Percentiles rank a stretch among this genome's conserved stretches.
Conservation (phyloP, 1,139 yeast species). For the Candida mesenterica region DNA sequence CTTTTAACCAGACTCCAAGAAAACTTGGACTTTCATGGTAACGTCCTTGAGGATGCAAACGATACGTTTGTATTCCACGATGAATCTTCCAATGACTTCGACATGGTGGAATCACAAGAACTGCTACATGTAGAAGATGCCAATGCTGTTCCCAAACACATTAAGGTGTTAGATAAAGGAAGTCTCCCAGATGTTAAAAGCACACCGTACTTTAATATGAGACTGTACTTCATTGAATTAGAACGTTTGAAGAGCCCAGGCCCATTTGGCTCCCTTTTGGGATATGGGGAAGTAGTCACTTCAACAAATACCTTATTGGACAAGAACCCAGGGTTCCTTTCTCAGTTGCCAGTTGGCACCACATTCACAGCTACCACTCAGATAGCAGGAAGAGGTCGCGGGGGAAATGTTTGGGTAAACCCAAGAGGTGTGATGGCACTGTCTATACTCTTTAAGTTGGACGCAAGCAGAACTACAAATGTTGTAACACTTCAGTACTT, state of each 20-base stretch:
- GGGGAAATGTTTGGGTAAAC: constrained; percentile 93
- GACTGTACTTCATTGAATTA: constrained; percentile 51
- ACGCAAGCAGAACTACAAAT: constrained; percentile 27
- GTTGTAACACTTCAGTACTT: constrained; percentile 86
- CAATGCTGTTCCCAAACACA: constrained; percentile 52
- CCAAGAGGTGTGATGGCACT: constrained; percentile 90
- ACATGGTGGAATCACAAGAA: constrained; percentile 13
- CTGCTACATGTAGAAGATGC: constrained; percentile 43
- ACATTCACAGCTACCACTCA: constrained; percentile 79
- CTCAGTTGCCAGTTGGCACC: constrained; percentile 66
- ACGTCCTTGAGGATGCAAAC: constrained; percentile 47
- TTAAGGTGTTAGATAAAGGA: constrained; percentile 43
- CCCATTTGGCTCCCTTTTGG: constrained; percentile 56
- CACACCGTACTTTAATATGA: constrained; percentile 74
- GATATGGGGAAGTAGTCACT: constrained; percentile 87
- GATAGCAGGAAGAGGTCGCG: constrained; percentile 89
- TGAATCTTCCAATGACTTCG: constrained; percentile 25
- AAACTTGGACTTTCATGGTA: constrained; percentile 43
- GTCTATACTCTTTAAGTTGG: constrained; percentile 66
- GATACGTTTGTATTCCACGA: constrained; percentile 54
- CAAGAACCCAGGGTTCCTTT: constrained; percentile 59
- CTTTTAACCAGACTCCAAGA: constrained; percentile 30
- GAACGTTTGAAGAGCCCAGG: constrained; percentile 23
- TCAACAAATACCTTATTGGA: constrained; percentile 84
- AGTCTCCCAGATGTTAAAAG: constrained; percentile 44